phyloP scores from a whole-genome alignment of 2,329 filamentous ascomycete genomes.

The Basipetospora chlamydospora region DNA sequence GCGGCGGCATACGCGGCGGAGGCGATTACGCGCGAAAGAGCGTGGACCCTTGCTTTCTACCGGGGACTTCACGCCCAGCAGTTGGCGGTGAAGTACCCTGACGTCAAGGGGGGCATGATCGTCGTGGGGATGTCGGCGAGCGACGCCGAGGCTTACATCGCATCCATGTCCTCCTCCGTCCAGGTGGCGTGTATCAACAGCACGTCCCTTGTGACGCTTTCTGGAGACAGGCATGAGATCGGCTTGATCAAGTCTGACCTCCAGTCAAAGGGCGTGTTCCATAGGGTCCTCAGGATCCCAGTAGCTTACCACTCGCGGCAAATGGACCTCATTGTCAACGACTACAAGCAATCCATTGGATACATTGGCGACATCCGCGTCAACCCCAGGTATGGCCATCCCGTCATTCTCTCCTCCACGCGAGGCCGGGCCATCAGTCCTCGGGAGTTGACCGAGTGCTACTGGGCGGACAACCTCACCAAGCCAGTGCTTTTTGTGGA shows the following conservation, averaged over 20 bases:
- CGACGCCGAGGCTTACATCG: slow-evolving; percentile 3
- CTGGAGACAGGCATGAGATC: slow-evolving; percentile 25
- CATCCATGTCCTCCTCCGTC: slow-evolving; percentile 10
- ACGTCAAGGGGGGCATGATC: slow-evolving; percentile 44
- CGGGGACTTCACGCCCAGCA: not conserved
- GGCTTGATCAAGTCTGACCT: slow-evolving; percentile 6
- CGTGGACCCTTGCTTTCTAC: slow-evolving; percentile 36
- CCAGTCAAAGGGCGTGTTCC: slow-evolving; percentile 9
- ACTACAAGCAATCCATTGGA: slow-evolving; percentile 13
- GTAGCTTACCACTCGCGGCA: slow-evolving; percentile 18
- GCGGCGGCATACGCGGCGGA: slow-evolving; percentile 30
- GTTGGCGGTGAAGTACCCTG: too few relatives aligned
- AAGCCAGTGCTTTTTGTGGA: slow-evolving; percentile 27
- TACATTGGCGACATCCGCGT: too few relatives aligned
- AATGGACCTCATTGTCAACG: slow-evolving; percentile 14
- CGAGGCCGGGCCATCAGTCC: slow-evolving; percentile 9
- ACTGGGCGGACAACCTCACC: slow-evolving; percentile 33
- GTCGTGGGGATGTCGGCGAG: slow-evolving; percentile 24
- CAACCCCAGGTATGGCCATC: slow-evolving; percentile 13
- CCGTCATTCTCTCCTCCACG: not conserved
- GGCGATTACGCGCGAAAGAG: slow-evolving; percentile 25
- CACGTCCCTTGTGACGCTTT: slow-evolving; percentile 29
- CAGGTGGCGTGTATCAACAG: slow-evolving; percentile 23
- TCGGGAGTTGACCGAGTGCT: too few relatives aligned
- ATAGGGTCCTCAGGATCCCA: slow-evolving; percentile 9